Evolutionary conservation across 2,329 filamentous ascomycete species (phyloP).

Genomic region (Arthrobotrys iridis): DNA sequence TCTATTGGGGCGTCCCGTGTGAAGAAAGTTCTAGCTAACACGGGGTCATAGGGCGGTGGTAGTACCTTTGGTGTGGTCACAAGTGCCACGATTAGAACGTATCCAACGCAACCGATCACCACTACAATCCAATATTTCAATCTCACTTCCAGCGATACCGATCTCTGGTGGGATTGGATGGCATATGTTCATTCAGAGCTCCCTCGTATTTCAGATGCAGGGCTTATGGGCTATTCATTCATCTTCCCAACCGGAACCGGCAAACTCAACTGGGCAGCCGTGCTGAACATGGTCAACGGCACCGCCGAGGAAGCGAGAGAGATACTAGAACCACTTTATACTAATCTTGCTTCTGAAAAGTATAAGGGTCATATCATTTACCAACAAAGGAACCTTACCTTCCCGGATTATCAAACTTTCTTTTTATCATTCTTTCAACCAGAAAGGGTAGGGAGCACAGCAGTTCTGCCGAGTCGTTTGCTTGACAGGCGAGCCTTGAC

Average conservation of each 20-base stretch:
- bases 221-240: slow-evolving; percentile 62
- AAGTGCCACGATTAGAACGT: slow-evolving; percentile 63
- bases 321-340: slow-evolving; percentile 17
- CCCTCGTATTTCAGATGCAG: slow-evolving; percentile 64
- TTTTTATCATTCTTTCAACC: slow-evolving; percentile 55
- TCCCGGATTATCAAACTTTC: slow-evolving; percentile 56
- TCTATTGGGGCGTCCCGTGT: no score
- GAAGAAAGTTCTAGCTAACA: background rate
- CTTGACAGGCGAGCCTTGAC: slow-evolving; percentile 60
- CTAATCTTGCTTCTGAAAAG: background rate
- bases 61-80: slow-evolving; percentile 64
- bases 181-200: slow-evolving; percentile 63
- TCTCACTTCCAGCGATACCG: slow-evolving; percentile 59
- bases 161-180: slow-evolving; percentile 61
- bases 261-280: background rate
- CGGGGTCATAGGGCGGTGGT: slow-evolving; percentile 64
- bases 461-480: slow-evolving; percentile 59
- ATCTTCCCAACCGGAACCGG: slow-evolving; percentile 57
- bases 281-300: slow-evolving; percentile 19
- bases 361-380: slow-evolving; percentile 39
- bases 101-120: slow-evolving; percentile 60
- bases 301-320: slow-evolving; percentile 13
- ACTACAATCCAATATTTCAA: slow-evolving; percentile 59
- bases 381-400: slow-evolving; percentile 47
- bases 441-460: slow-evolving; percentile 56